Conservation (phyloP, 805 yeast species). For the Yarrowia sp. region DNA sequence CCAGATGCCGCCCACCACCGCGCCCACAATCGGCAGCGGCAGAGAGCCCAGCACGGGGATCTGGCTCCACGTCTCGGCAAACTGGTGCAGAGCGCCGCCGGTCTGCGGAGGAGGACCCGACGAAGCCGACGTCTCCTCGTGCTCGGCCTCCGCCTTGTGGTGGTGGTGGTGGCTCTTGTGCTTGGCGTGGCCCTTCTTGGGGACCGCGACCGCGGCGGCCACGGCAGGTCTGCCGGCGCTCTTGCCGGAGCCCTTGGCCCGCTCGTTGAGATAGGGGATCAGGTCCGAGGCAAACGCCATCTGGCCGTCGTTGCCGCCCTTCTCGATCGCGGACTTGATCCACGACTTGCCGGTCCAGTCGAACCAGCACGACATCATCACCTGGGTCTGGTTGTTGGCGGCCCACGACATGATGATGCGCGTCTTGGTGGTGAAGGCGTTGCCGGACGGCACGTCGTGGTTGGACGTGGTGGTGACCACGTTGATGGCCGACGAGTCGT, state of each 20-base stretch:
- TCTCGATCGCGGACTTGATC: slow-evolving; percentile 89
- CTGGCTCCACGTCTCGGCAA: slow-evolving; percentile 33
- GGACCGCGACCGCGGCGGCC: slow-evolving; percentile 18
- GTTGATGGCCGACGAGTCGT: slow-evolving; percentile 61
- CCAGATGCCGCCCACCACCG: slow-evolving; percentile 29
- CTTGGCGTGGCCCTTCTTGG: slow-evolving; percentile 40
- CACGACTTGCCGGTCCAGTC: slow-evolving; percentile 93
- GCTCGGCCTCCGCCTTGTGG: slow-evolving; percentile 41
- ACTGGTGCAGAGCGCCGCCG: slow-evolving; percentile 23
- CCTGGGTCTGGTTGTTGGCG: slow-evolving; percentile 61
- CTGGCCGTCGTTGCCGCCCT: slow-evolving; percentile 83
- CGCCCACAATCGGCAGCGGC: slow-evolving; percentile 14
- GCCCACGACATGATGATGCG: slow-evolving; percentile 81
- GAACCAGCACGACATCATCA: slow-evolving; percentile 73
- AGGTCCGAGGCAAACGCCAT: slow-evolving; percentile 63
- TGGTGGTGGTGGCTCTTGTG: slow-evolving; percentile 36
- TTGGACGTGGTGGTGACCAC: slow-evolving; percentile 72
- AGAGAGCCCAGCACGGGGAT: slow-evolving; percentile 32
- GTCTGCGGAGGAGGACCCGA: slow-evolving; percentile 9
- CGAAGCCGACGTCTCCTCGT: slow-evolving; percentile 5
- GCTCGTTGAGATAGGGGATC: slow-evolving; percentile 51
- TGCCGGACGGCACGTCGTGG: slow-evolving; percentile 96
- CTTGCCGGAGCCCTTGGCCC: slow-evolving; percentile 42
- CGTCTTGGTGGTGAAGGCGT: slow-evolving; percentile 76
- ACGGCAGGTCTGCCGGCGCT: slow-evolving; percentile 13